phyloP scores from a whole-genome alignment of 768 basidiomycete species.

The Chalciporus sphaerocephalus region DNA sequence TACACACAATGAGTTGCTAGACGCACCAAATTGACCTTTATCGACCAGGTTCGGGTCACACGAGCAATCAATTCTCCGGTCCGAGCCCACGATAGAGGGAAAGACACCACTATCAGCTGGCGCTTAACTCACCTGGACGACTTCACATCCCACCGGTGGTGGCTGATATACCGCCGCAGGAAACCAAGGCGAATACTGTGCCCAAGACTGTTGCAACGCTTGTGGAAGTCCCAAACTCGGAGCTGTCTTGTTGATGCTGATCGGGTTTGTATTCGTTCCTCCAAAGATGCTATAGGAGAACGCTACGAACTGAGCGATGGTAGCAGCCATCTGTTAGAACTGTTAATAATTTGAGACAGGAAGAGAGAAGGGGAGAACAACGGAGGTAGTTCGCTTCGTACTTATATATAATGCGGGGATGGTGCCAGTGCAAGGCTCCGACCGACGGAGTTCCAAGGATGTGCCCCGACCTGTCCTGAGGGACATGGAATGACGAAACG shows the following conservation, averaged over 20 bases:
- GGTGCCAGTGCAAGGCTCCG: no score
- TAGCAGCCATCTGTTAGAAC: background rate
- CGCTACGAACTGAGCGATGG: background rate
- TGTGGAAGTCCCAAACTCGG: slow-evolving; percentile 7
- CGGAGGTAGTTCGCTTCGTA: no score
- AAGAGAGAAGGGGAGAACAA: no score
- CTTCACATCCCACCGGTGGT: slow-evolving; percentile 43
- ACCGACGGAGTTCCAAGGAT: no score
- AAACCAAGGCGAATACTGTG: slow-evolving; percentile 55
- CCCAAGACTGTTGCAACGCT: slow-evolving; percentile 40
- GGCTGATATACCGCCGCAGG: slow-evolving; percentile 39
- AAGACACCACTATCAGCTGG: no score
- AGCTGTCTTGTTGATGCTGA: slow-evolving; percentile 6
- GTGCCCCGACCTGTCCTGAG: no score
- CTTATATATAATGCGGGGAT: no score
- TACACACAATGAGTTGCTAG: no score
- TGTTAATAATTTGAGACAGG: no score
- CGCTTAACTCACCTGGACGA: slow-evolving; percentile 45
- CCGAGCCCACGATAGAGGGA: no score
- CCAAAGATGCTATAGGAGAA: background rate
- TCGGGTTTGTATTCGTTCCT: no score
- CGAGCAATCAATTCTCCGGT: background rate
- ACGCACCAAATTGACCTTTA: slow-evolving; percentile 20
- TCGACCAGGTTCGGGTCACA: background rate
- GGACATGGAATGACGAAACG: no score